Percentiles rank a stretch among this genome's conserved stretches.
These are phyloP conservation scores for Rhizophlyctis rosea DNA, from an alignment of 192 early-diverging fungal species.

Conservation along the genomic window DNA sequence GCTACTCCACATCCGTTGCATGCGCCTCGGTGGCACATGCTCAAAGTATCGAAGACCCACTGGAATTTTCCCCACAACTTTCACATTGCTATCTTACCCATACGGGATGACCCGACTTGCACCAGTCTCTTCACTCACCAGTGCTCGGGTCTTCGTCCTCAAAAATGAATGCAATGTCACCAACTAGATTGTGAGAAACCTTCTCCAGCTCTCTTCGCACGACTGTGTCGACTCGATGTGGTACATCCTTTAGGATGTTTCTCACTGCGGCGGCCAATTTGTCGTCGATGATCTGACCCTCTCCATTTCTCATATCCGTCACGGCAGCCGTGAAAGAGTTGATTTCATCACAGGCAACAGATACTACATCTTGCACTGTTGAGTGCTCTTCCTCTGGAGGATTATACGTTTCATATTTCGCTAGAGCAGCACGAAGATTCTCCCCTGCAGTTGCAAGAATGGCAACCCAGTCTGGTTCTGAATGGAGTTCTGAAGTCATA, in stretches of 20 bases:
- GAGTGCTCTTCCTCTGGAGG: background rate
- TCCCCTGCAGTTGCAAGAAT: background rate
- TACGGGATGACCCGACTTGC: no score
- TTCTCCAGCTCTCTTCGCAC: constrained; percentile 24
- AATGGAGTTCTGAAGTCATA: no score
- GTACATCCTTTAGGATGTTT: constrained; percentile 16
- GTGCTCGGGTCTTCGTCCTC: constrained; percentile 17
- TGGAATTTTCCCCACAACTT: no score
- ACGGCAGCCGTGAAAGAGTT: constrained; percentile 13
- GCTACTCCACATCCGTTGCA: no score
- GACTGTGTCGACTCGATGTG: constrained; percentile 14
- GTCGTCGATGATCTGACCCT: constrained; percentile 16
- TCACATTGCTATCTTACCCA: no score
- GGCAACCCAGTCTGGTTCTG: no score
- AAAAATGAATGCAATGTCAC: constrained; percentile 28
- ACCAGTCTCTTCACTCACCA: no score
- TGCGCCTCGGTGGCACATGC: background rate
- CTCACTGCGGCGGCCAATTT: constrained; percentile 11
- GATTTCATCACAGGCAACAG: constrained; percentile 22
- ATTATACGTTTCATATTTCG: background rate
- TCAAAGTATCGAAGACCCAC: no score
- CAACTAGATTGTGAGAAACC: constrained; percentile 11
- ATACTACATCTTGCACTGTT: background rate
- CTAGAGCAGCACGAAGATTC: background rate
- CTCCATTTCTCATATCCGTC: background rate